phyloP scores from a whole-genome alignment of 768 basidiomycete genomes.

The Cystofilobasidium ferigula region DNA sequence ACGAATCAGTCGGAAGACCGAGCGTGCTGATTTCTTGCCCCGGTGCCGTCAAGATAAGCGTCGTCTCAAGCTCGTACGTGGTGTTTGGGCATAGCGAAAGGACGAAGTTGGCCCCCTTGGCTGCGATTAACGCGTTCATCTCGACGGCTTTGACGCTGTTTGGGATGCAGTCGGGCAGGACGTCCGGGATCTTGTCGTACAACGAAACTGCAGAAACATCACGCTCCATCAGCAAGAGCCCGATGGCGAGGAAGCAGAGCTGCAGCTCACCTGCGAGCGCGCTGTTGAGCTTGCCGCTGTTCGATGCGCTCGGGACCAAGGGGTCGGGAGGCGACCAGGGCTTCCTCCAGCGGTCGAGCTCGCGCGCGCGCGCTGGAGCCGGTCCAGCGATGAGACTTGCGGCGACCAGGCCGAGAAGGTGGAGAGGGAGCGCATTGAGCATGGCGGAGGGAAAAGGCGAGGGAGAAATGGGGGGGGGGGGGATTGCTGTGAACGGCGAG shows the following conservation, averaged over 20 bases:
- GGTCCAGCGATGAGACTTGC: background rate
- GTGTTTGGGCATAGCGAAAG: constrained; percentile 56
- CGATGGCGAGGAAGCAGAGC: no score
- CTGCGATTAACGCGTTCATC: constrained; percentile 54
- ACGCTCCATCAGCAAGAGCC: no score
- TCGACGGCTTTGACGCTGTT: constrained; percentile 45
- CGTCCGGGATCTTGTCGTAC: constrained; percentile 1
- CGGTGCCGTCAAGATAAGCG: constrained; percentile 54
- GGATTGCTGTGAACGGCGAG: no score
- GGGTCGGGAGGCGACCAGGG: background rate
- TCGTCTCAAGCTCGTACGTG: constrained; percentile 54
- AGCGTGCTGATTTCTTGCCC: constrained; percentile 72
- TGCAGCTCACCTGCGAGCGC: constrained; percentile 10
- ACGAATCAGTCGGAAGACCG: constrained; percentile 59
- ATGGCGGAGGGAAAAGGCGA: constrained; percentile 23
- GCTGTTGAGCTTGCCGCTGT: constrained; percentile 14
- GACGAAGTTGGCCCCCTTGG: constrained; percentile 56
- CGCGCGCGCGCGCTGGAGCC: background rate
- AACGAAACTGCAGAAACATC: no score
- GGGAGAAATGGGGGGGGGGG: constrained; percentile 21
- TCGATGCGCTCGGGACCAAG: background rate
- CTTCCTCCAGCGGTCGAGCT: constrained; percentile 1
- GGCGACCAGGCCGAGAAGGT: constrained; percentile 7
- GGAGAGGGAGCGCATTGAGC: constrained; percentile 10
- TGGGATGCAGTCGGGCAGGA: constrained; percentile 44